Conservation (phyloP, 1,139 yeast species). For the Lodderomyces jiufengensis region DNA sequence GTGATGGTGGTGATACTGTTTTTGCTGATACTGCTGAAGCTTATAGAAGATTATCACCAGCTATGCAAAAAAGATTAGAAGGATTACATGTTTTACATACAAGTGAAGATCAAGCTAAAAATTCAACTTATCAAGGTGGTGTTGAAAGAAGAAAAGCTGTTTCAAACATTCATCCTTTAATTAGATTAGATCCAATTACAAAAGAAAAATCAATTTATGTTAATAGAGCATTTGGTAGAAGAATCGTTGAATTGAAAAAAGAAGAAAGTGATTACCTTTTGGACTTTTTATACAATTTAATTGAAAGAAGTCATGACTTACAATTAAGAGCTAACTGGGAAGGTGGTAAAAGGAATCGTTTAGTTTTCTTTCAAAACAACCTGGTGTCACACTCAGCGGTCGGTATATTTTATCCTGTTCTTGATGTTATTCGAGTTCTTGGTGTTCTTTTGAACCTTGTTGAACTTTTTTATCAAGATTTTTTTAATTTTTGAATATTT, state of each 20-base stretch:
- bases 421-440: too few relatives aligned
- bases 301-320: conserved; percentile 48
- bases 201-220: conserved; percentile 50
- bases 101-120: conserved; percentile 61
- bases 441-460: too few relatives aligned
- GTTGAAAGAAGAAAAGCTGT: conserved; percentile 43
- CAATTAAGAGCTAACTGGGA: conserved; percentile 60
- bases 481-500: too few relatives aligned
- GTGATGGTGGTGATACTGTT: conserved; percentile 34
- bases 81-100: conserved; percentile 54
- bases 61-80: conserved; percentile 25
- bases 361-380: conserved; percentile 51
- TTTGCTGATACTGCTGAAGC: conserved; percentile 32
- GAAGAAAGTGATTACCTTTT: conserved; percentile 54
- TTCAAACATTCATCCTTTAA: conserved; percentile 50
- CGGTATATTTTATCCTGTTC: too few relatives aligned
- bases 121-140: conserved; percentile 38
- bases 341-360: conserved; percentile 37
- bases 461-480: too few relatives aligned
- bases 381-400: conserved; percentile 42
- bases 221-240: conserved; percentile 52
- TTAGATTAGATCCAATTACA: conserved; percentile 57
- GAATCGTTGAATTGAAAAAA: conserved; percentile 51
- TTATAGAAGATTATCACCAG: conserved; percentile 29
- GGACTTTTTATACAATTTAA: conserved; percentile 46